These are phyloP conservation scores for Chytriomyces sp. DNA, from an alignment of 192 early-diverging fungal species.

Conservation along the genomic window DNA sequence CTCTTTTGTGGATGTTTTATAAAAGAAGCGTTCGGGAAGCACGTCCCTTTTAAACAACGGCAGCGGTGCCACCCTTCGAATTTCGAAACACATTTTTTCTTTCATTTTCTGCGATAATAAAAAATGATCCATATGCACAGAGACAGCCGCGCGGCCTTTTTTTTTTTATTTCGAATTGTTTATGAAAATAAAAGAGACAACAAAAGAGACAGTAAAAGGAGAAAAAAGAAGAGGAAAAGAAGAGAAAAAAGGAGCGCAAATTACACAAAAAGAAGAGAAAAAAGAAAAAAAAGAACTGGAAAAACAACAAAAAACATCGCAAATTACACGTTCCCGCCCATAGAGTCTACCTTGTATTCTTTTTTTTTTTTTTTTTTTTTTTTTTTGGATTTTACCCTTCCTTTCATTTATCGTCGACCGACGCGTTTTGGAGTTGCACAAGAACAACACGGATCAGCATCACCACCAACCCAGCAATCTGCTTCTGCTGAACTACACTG, in stretches of 20 bases:
- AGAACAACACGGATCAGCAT: conserved; percentile 24
- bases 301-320: not conserved
- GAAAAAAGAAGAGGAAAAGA: too few relatives aligned
- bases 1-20: conserved; percentile 1
- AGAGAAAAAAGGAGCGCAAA: too few relatives aligned
- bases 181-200: too few relatives aligned
- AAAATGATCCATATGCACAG: too few relatives aligned
- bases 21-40: not conserved
- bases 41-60: not conserved
- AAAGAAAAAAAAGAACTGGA: not conserved
- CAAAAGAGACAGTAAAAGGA: too few relatives aligned
- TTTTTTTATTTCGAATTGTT: too few relatives aligned
- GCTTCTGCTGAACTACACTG: conserved; percentile 18
- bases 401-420: not conserved
- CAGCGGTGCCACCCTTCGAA: conserved; percentile 3
- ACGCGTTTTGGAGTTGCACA: conserved; percentile 8
- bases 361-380: conserved; percentile 1
- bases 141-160: too few relatives aligned
- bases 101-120: too few relatives aligned
- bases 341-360: not conserved
- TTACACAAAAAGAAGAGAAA: not conserved
- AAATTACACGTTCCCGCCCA: too few relatives aligned
- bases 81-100: not conserved
- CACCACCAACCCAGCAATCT: conserved; percentile 20
- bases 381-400: conserved; percentile 2